These are phyloP conservation scores for Coprinopsis marcescibilis DNA, from an alignment of 768 basidiomycete species.

Conservation along the genomic window DNA sequence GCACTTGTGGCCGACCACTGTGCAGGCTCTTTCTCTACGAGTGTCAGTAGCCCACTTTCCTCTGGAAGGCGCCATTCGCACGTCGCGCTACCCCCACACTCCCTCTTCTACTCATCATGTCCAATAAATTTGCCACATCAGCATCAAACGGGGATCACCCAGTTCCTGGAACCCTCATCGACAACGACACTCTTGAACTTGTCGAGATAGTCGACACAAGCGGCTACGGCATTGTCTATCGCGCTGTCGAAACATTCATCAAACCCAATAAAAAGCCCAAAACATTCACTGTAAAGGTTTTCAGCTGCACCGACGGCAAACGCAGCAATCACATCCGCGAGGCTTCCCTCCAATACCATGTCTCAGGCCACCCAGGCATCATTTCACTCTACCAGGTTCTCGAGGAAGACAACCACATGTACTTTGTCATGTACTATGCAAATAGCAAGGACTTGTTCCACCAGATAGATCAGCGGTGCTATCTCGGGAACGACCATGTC, in stretches of 20 bases:
- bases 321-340: constrained; percentile 83
- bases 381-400: constrained; percentile 87
- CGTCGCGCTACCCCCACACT: no score
- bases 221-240: constrained; percentile 94
- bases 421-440: constrained; percentile 92
- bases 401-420: constrained; percentile 76
- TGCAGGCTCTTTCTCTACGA: no score
- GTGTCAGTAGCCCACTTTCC: no score
- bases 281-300: constrained; percentile 90
- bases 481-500: constrained; percentile 77
- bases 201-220: constrained; percentile 86
- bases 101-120: no score
- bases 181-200: constrained; percentile 76
- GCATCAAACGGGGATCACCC: constrained; percentile 40
- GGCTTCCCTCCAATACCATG: constrained; percentile 73
- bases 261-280: constrained; percentile 27
- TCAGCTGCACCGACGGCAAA: constrained; percentile 50
- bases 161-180: constrained; percentile 73
- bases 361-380: constrained; percentile 71
- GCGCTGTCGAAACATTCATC: constrained; percentile 61
- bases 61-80: no score
- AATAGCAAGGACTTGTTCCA: constrained; percentile 88
- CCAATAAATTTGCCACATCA: constrained; percentile 18
- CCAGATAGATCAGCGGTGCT: constrained; percentile 76
- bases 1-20: no score